These are phyloP conservation scores for Diaporthe nobilis DNA, from an alignment of 2,329 filamentous ascomycete genomes.

Conservation along the genomic window DNA sequence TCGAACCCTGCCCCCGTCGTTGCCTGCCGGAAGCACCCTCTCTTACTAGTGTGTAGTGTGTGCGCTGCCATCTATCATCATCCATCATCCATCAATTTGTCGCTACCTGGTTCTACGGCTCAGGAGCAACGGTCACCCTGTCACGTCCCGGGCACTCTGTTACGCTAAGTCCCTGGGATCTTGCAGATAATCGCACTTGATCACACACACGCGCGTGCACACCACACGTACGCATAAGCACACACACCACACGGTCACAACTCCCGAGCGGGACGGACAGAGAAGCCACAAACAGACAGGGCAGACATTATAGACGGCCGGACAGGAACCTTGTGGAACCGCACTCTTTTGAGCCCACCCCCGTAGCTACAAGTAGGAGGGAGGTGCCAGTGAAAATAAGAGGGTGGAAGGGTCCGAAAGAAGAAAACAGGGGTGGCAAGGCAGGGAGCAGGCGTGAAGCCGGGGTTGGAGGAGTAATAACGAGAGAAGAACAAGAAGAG, in stretches of 20 bases:
- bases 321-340: slow-evolving; percentile 21
- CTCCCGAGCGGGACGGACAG: slow-evolving; percentile 30
- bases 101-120: neutral
- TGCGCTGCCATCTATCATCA: slow-evolving; percentile 6
- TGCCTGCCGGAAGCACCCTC: slow-evolving; percentile 24
- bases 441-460: slow-evolving; percentile 8
- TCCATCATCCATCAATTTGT: neutral
- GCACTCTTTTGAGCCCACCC: neutral
- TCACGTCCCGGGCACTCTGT: slow-evolving; percentile 24
- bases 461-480: neutral
- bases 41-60: slow-evolving; percentile 5
- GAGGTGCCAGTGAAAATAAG: neutral
- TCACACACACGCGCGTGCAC: slow-evolving; percentile 16
- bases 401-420: slow-evolving; percentile 9
- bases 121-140: slow-evolving; percentile 18
- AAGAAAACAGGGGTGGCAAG: neutral
- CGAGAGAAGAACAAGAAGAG: slow-evolving; percentile 3
- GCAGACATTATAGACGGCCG: neutral
- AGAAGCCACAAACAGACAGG: slow-evolving; percentile 12
- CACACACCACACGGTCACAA: slow-evolving; percentile 1
- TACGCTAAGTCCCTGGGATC: slow-evolving; percentile 29
- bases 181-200: slow-evolving; percentile 30
- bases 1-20: neutral
- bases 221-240: neutral
- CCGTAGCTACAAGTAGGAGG: neutral